These are phyloP conservation scores for Chytridiales sp. DNA, from an alignment of 371 early-diverging fungal genomes.

Conservation along the genomic window DNA sequence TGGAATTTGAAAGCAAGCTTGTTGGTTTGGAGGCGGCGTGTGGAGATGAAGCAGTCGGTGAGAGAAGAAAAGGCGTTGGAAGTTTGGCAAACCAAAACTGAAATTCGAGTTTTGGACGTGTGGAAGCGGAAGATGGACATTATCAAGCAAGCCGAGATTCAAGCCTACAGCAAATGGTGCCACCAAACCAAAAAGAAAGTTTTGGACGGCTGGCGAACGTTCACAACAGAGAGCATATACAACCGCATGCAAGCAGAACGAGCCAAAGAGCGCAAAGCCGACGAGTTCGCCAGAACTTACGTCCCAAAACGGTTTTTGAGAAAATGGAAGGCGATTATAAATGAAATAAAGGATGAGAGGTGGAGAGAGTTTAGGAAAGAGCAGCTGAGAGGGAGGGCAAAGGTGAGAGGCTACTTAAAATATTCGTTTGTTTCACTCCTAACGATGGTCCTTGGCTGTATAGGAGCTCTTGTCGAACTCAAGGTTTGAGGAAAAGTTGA, in stretches of 20 bases:
- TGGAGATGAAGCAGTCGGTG: too few species aligned
- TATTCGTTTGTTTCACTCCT: too few species aligned
- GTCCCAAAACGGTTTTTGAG: slow-evolving; percentile 20
- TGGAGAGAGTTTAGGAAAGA: slow-evolving; percentile 24
- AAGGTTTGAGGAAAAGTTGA: slow-evolving; percentile 12
- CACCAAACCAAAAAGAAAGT: too few species aligned
- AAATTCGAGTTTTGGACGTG: background rate
- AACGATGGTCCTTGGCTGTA: too few species aligned
- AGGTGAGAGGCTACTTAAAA: too few species aligned
- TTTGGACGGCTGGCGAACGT: background rate
- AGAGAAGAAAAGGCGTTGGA: background rate
- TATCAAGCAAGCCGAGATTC: background rate
- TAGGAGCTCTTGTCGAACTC: slow-evolving; percentile 6
- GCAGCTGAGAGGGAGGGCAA: slow-evolving; percentile 15
- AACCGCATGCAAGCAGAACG: slow-evolving; percentile 2
- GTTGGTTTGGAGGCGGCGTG: too few species aligned
- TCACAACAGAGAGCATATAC: background rate
- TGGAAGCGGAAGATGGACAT: background rate
- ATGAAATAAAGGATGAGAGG: slow-evolving; percentile 22
- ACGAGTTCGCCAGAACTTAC: slow-evolving; percentile 7
- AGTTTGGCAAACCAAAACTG: too few species aligned
- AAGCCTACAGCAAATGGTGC: too few species aligned
- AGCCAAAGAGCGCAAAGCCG: slow-evolving; percentile 11
- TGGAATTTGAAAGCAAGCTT: too few species aligned
- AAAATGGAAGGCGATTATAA: slow-evolving; percentile 20